Evolutionary conservation across 2,329 filamentous ascomycete genomes (phyloP).

Genomic region (Fusarium hainanense): DNA sequence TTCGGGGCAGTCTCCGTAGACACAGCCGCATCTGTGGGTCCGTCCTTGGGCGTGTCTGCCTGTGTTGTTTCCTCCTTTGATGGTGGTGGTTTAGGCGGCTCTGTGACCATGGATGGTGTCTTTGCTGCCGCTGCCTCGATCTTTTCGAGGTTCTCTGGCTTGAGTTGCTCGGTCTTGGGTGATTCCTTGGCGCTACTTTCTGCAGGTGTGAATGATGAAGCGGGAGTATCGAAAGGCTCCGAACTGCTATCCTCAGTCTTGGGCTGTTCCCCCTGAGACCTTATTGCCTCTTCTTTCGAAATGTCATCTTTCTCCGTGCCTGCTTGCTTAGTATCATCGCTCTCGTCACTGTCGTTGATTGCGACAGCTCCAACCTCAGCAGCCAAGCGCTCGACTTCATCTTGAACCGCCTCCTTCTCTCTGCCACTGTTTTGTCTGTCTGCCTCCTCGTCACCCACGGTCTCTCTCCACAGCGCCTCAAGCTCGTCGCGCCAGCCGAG

Average conservation of each 20-base stretch:
- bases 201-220: background rate
- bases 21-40: background rate
- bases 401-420: slow-evolving; percentile 54
- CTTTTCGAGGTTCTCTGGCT: slow-evolving; percentile 5
- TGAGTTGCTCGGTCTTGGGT: slow-evolving; percentile 3
- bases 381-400: slow-evolving; percentile 57
- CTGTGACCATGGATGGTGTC: slow-evolving; percentile 1
- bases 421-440: slow-evolving; percentile 57
- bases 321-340: slow-evolving; percentile 20
- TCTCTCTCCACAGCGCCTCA: slow-evolving; percentile 76
- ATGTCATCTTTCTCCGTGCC: background rate
- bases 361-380: slow-evolving; percentile 51
- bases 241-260: background rate
- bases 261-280: slow-evolving; percentile 1
- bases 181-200: background rate
- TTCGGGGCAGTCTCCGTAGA: background rate
- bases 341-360: slow-evolving; percentile 44
- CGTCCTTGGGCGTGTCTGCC: background rate
- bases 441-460: slow-evolving; percentile 71
- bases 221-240: background rate
- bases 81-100: background rate
- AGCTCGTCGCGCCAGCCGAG: slow-evolving; percentile 90
- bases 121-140: slow-evolving; percentile 1
- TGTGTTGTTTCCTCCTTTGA: slow-evolving; percentile 1
- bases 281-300: background rate